Base-by-base conservation (phyloP, 164 flowering plant species). In the Sextonia rubra region DNA sequence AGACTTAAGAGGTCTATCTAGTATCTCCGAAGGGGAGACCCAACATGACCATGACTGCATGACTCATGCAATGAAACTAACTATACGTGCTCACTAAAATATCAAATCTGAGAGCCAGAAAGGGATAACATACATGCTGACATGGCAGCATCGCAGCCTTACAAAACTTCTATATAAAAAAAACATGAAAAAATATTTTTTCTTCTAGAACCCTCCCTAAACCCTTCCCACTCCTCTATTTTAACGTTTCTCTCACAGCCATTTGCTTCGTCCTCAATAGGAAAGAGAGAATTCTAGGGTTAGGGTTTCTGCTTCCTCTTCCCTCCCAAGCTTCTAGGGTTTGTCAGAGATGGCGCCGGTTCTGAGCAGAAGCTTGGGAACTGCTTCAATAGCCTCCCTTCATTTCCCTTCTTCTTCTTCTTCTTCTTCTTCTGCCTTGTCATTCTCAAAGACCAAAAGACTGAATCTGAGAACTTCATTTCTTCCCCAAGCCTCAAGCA, bases 271-370 rank as follows among this genome's bases (percentile, higher is more conserved):
- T 25, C 66, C 64, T n/a, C 62, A 4, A 20, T 25, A 18, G 37
- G 25, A 22, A 52, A 24, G 55, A 68, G 63, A 20, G 22, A 24
- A 17, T 18, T 47, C 44, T 22, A 14, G 15, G 8, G 15, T 29
- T 64, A 64, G 32, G 44, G 58, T 69, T 37, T 44, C 29, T 7
- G 8, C 11, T 37, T 7, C 8, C 44, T 37, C 2, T 37, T 37
- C 11, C 44, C 44, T 37, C 9, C 44, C 1, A 37, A 37, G 44
- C 44, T 66, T 29, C 47, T 24, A 30, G 22, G 55, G 68, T 18
- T 2, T 52, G 47, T 14, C 58, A 49, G 29, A 24, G 9, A 91
- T 92, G 97, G 92, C 97, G 52, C 93, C 97, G 20, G 95, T 87
- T 37, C 85, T 92, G 1, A 91, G 92, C 79, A 82, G 97, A 80